Evolutionary conservation across 2,329 filamentous ascomycete species (phyloP).

Genomic region (Trichoderma koningii): DNA sequence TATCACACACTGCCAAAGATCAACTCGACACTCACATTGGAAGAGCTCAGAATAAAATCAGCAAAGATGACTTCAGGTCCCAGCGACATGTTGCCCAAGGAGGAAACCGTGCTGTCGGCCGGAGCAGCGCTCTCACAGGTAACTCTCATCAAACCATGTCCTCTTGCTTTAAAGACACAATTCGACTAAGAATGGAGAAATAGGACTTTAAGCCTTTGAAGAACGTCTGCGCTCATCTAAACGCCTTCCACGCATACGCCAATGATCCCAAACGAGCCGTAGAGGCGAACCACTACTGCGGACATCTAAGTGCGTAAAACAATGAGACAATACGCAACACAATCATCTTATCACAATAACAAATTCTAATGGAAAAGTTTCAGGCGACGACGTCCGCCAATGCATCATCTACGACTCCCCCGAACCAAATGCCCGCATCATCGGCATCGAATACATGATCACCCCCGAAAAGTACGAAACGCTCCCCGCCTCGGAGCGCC

Average conservation of each 20-base stretch:
- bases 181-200: neutral
- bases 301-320: constrained; percentile 59
- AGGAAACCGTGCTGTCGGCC: constrained; percentile 62
- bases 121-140: constrained; percentile 63
- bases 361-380: too few relatives aligned
- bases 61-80: constrained; percentile 28
- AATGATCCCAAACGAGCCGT: constrained; percentile 68
- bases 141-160: neutral
- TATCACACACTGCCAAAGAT: neutral
- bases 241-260: constrained; percentile 86
- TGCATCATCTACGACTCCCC: constrained; percentile 82
- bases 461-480: constrained; percentile 67
- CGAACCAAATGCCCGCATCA: constrained; percentile 66
- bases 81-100: constrained; percentile 54
- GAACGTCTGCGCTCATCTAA: constrained; percentile 77
- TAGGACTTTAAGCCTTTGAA: constrained; percentile 71
- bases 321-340: too few relatives aligned
- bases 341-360: too few relatives aligned
- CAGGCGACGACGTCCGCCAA: constrained; percentile 67
- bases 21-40: neutral
- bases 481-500: constrained; percentile 66
- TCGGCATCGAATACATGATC: constrained; percentile 90
- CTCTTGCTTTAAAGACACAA: neutral
- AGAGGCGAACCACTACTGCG: constrained; percentile 84
- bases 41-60: neutral